phyloP scores from a whole-genome alignment of 78 protist species.

The Dictyostelium intermedium region DNA sequence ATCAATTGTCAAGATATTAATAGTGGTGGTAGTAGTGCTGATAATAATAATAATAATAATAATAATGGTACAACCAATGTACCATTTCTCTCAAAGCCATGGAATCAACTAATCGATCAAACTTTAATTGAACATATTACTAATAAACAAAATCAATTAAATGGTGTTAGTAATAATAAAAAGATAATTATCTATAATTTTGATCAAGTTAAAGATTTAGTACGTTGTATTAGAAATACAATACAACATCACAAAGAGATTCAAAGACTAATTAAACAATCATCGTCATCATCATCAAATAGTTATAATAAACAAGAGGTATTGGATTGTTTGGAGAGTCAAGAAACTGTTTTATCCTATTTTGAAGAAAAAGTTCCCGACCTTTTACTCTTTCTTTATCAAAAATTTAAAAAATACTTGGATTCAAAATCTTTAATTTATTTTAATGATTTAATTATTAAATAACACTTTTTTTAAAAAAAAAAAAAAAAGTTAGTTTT shows the following conservation, averaged over 20 bases:
- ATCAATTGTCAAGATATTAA: background rate
- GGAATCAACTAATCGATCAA: constrained; percentile 43
- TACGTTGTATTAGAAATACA: constrained; percentile 38
- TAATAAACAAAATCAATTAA: background rate
- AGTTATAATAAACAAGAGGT: background rate
- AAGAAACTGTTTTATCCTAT: constrained; percentile 6
- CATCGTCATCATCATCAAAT: background rate
- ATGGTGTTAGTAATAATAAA: background rate
- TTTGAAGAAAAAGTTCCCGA: constrained; percentile 25
- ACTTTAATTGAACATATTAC: background rate
- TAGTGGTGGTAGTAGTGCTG: background rate
- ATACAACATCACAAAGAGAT: constrained; percentile 46
- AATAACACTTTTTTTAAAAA: background rate
- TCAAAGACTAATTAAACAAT: background rate
- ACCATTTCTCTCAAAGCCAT: constrained; percentile 5
- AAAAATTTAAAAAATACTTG: background rate
- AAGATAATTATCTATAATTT: background rate
- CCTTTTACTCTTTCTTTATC: constrained; percentile 22
- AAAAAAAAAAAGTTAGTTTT: background rate
- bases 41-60: too few relatives aligned
- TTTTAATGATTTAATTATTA: background rate
- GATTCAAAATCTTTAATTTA: constrained; percentile 5
- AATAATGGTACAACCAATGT: background rate
- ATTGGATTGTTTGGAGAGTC: background rate
- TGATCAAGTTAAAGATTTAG: constrained; percentile 14